Percentiles rank a stretch among this genome's conserved stretches.
Evolutionary conservation across 495 filamentous ascomycete species (phyloP).

Genomic region (Penicillium alfredii): DNA sequence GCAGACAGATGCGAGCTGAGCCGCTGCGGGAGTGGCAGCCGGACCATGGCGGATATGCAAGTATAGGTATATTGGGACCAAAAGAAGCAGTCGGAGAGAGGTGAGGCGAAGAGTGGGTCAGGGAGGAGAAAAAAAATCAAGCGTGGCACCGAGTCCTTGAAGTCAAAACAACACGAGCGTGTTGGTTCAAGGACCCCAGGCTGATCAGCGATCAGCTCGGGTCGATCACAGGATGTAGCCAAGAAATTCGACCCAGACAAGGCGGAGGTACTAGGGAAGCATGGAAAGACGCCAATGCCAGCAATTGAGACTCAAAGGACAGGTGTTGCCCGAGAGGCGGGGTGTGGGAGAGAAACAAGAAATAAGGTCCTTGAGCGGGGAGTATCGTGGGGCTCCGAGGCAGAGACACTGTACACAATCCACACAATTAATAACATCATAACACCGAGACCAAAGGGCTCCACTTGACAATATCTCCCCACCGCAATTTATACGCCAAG

Average conservation of each 20-base stretch:
- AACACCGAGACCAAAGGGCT: too few species aligned
- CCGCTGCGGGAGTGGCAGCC: constrained; percentile 61
- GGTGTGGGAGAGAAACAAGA: too few species aligned
- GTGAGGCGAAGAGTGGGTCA: constrained; percentile 1
- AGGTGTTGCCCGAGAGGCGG: too few species aligned
- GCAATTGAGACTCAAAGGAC: too few species aligned
- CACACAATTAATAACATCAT: too few species aligned
- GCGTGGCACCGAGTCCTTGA: too few species aligned
- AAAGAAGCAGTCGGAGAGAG: constrained; percentile 2
- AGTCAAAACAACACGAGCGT: too few species aligned
- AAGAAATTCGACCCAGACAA: constrained; percentile 2
- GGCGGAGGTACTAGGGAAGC: neutral
- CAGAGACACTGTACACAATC: too few species aligned
- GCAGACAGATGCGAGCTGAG: constrained; percentile 52
- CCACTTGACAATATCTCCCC: too few species aligned
- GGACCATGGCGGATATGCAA: constrained; percentile 54
- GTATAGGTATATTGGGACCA: constrained; percentile 1
- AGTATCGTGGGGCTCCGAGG: too few species aligned
- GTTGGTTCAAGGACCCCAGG: neutral
- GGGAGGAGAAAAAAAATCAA: constrained; percentile 4
- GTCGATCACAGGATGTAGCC: constrained; percentile 19
- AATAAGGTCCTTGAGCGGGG: too few species aligned
- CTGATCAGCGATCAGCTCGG: constrained; percentile 25
- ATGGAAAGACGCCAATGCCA: too few species aligned
- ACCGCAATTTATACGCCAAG: constrained; percentile 6